Conservation (phyloP, 1,284 basidiomycete genomes). For the Puccinia novopanici region DNA sequence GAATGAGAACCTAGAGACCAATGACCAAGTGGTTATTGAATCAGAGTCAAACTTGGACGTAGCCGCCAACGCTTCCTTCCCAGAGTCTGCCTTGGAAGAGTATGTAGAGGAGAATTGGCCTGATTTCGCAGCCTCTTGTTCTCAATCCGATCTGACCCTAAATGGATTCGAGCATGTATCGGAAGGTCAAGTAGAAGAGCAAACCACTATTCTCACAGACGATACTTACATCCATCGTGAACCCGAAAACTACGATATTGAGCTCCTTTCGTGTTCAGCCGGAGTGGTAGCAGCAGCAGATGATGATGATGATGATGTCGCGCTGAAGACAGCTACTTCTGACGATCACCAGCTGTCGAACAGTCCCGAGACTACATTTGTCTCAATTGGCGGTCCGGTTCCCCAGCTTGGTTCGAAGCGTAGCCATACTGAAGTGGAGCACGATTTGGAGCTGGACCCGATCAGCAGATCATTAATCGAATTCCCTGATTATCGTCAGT, state of each 20-base stretch:
- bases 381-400: neutral
- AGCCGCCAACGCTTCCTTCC: neutral
- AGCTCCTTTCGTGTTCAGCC: neutral
- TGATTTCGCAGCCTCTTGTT: neutral
- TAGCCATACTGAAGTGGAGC: neutral
- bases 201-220: neutral
- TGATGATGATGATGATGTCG: too few relatives aligned
- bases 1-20: neutral
- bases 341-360: neutral
- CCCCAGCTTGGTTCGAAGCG: neutral
- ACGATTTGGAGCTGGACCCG: neutral
- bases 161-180: neutral
- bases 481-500: neutral
- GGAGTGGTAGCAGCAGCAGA: neutral
- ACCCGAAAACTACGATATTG: neutral
- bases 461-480: neutral
- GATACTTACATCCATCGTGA: neutral
- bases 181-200: slow-evolving; percentile 8
- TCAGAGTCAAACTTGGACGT: neutral
- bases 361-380: neutral
- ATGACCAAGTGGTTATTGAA: neutral
- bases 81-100: neutral
- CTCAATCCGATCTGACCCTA: neutral
- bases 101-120: neutral
- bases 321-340: neutral